These are phyloP conservation scores for Synchytrium microbalum DNA, from an alignment of 371 early-diverging fungal species.

Conservation along the genomic window DNA sequence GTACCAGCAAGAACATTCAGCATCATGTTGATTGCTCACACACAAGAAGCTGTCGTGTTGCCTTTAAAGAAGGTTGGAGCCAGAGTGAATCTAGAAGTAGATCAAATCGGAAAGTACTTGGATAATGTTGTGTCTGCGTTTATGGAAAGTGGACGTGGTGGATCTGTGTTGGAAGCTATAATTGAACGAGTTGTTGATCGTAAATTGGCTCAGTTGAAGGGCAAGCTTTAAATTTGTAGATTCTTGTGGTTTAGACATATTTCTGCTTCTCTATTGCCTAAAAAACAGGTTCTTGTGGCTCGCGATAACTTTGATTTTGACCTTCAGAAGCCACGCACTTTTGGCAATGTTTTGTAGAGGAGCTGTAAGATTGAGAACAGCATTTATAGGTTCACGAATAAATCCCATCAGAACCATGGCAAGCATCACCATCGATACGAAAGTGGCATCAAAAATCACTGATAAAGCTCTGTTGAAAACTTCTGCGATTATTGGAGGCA, in stretches of 20 bases:
- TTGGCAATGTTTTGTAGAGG: too few species aligned
- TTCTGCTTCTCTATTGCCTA: too few species aligned
- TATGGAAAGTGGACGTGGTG: conserved; percentile 34
- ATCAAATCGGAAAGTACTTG: conserved; percentile 94
- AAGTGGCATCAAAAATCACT: neutral
- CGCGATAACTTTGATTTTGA: too few species aligned
- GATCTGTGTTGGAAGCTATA: conserved; percentile 32
- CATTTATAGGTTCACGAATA: too few species aligned
- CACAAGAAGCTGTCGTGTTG: conserved; percentile 78
- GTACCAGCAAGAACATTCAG: conserved; percentile 57
- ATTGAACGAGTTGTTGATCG: conserved; percentile 21
- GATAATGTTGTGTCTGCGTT: conserved; percentile 52
- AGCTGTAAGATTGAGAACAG: too few species aligned
- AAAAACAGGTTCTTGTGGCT: too few species aligned
- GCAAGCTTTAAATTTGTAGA: too few species aligned
- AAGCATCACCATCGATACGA: neutral
- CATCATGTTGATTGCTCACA: conserved; percentile 93
- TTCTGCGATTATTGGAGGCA: neutral
- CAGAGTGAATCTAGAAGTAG: conserved; percentile 89
- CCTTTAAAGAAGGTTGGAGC: conserved; percentile 65
- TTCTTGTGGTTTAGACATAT: too few species aligned
- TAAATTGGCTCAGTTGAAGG: conserved; percentile 10
- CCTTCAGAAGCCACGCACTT: too few species aligned
- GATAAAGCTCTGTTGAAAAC: neutral
- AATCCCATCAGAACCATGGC: neutral